phyloP scores from a whole-genome alignment of 805 yeast species.

The Debaryomyces maramus region DNA sequence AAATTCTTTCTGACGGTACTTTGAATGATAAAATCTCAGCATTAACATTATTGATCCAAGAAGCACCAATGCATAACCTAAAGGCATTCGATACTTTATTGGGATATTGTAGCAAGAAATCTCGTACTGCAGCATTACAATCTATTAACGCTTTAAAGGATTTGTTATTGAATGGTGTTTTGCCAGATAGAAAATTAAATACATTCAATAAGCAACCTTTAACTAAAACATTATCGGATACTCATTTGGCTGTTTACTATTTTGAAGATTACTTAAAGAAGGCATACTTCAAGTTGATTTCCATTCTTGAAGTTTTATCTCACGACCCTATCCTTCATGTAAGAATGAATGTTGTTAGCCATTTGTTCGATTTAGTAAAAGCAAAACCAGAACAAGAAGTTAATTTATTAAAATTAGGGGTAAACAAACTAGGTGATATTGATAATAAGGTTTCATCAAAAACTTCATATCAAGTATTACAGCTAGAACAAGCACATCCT shows the following conservation, averaged over 20 bases:
- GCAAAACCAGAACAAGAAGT: constrained; percentile 96
- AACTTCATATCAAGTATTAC: constrained; percentile 76
- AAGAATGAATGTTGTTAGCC: constrained; percentile 71
- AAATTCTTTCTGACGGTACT: constrained; percentile 89
- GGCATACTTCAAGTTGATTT: constrained; percentile 71
- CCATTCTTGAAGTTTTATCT: constrained; percentile 73
- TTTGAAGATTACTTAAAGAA: constrained; percentile 89
- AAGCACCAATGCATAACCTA: constrained; percentile 87
- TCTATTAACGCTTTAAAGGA: constrained; percentile 89
- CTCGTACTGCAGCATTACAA: constrained; percentile 89
- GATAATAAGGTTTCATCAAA: constrained; percentile 90
- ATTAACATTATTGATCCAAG: constrained; percentile 86
- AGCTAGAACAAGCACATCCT: constrained; percentile 88
- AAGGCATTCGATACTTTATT: constrained; percentile 80
- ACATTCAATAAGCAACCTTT: constrained; percentile 77
- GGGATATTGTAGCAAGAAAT: constrained; percentile 82
- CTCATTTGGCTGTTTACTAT: constrained; percentile 68
- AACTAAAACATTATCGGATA: constrained; percentile 36
- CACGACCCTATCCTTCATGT: constrained; percentile 92
- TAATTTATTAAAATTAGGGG: constrained; percentile 82
- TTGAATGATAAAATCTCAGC: constrained; percentile 94
- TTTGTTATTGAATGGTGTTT: constrained; percentile 76
- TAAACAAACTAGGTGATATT: constrained; percentile 90
- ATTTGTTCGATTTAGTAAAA: constrained; percentile 75
- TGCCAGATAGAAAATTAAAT: constrained; percentile 81